Evolutionary conservation across 352 stramenopile genomes (phyloP).

Genomic region (Globisporangium perplexum): DNA sequence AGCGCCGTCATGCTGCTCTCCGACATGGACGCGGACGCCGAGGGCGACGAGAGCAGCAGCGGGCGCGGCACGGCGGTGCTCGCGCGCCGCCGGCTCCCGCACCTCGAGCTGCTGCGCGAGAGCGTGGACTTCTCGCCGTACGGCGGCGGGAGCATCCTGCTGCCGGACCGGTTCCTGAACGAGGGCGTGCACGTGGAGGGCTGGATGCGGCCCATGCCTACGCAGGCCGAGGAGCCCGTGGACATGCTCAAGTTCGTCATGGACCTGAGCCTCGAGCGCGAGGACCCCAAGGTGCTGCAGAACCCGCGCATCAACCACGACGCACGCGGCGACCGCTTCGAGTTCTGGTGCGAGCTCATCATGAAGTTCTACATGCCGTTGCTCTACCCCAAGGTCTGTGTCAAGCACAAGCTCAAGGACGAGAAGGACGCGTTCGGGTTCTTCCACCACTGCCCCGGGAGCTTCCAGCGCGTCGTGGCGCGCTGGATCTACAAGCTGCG

Average conservation of each 20-base stretch:
- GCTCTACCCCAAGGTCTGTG: slow-evolving; percentile 81
- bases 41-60: slow-evolving; percentile 19
- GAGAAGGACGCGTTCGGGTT: slow-evolving; percentile 74
- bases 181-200: slow-evolving; percentile 81
- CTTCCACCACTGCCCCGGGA: slow-evolving; percentile 84
- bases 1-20: slow-evolving; percentile 38
- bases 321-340: slow-evolving; percentile 62
- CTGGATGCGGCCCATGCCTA: slow-evolving; percentile 74
- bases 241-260: slow-evolving; percentile 90
- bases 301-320: slow-evolving; percentile 42
- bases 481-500: slow-evolving; percentile 85
- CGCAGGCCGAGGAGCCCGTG: slow-evolving; percentile 79
- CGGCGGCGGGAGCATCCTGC: slow-evolving; percentile 69
- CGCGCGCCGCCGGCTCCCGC: slow-evolving; percentile 47
- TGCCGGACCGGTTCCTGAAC: slow-evolving; percentile 80
- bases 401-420: slow-evolving; percentile 84
- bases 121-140: slow-evolving; percentile 86
- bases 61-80: slow-evolving; percentile 30
- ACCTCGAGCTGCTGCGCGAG: slow-evolving; percentile 73
- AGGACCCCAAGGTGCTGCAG: slow-evolving; percentile 37
- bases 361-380: slow-evolving; percentile 90
- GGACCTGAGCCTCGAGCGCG: slow-evolving; percentile 79
- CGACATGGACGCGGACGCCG: slow-evolving; percentile 37
- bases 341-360: slow-evolving; percentile 84
- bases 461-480: slow-evolving; percentile 82